Percentiles rank a stretch among this genome's conserved stretches.
phyloP scores from a whole-genome alignment of 2,329 filamentous ascomycete species.

The Chrysosporium queenslandicum region DNA sequence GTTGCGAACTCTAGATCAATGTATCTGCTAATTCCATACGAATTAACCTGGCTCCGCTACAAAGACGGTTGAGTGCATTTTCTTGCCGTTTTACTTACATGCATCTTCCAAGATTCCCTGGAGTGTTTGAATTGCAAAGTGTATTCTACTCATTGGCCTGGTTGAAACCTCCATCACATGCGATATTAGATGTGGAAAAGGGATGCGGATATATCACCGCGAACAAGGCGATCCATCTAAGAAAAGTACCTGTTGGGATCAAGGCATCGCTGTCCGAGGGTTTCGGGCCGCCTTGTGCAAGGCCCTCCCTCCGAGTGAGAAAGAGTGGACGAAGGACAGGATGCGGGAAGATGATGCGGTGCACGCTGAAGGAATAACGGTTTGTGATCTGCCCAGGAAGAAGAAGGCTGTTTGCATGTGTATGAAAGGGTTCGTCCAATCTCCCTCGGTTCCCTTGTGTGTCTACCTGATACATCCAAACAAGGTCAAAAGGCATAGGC shows the following conservation, averaged over 20 bases:
- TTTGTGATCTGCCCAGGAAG: constrained; percentile 1
- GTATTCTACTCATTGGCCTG: too few species aligned
- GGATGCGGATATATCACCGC: too few species aligned
- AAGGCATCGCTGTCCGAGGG: background rate
- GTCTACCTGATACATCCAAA: too few species aligned
- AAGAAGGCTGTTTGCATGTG: background rate
- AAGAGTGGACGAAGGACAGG: background rate
- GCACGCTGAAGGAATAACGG: constrained; percentile 3
- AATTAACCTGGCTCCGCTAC: background rate
- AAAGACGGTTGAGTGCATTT: background rate
- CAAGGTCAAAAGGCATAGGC: too few species aligned
- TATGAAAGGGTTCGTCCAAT: background rate
- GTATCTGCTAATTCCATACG: background rate
- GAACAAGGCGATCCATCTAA: background rate
- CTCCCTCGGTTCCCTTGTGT: background rate
- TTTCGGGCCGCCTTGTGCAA: constrained; percentile 1
- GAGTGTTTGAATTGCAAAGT: too few species aligned
- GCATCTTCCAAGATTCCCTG: too few species aligned
- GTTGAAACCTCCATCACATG: constrained; percentile 6
- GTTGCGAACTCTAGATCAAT: background rate
- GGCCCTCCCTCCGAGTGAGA: background rate
- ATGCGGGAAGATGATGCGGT: background rate
- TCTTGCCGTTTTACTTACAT: too few species aligned
- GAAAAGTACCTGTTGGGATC: background rate
- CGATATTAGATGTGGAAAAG: background rate